A percentile compares a stretch with the other conserved stretches of the same genome.
Evolutionary conservation across 169 alveolate species (phyloP).

Genomic region (Cyclospora cayetanensis): DNA sequence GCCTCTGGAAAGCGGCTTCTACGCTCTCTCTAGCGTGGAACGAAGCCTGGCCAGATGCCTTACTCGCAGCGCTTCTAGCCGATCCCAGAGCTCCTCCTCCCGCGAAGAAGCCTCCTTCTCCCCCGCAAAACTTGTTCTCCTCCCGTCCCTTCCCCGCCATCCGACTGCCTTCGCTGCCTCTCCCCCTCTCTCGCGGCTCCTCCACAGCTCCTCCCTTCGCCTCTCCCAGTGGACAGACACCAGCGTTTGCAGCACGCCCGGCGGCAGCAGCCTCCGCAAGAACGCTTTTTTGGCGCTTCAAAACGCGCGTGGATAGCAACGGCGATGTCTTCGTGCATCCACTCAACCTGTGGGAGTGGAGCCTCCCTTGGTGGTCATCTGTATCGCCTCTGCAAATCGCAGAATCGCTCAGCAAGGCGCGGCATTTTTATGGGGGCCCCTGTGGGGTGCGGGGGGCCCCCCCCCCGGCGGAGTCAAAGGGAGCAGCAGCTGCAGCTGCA

Average conservation of each 20-base stretch:
- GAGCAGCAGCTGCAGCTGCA: background rate
- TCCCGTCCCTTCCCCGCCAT: no score
- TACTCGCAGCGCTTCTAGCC: background rate
- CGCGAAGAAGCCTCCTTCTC: background rate
- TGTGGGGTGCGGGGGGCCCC: background rate
- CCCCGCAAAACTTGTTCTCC: no score
- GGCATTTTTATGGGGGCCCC: background rate
- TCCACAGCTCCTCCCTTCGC: background rate
- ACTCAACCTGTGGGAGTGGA: constrained; percentile 28
- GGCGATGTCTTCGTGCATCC: background rate
- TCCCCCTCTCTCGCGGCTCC: background rate
- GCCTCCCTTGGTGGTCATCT: constrained; percentile 14
- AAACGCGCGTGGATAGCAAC: background rate
- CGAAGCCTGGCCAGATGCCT: constrained; percentile 21
- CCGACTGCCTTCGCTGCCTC: background rate
- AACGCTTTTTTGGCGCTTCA: constrained; percentile 4
- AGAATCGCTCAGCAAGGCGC: background rate
- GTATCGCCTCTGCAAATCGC: background rate
- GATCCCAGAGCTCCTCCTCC: background rate
- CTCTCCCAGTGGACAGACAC: no score
- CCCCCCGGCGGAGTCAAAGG: background rate
- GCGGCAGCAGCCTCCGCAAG: background rate
- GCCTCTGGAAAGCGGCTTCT: constrained; percentile 26
- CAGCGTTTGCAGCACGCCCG: no score
- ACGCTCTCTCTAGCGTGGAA: background rate